Percentiles rank a stretch among this genome's conserved stretches.
phyloP scores from a whole-genome alignment of 2,329 filamentous ascomycete species.

The Sordariomycetes sp. region DNA sequence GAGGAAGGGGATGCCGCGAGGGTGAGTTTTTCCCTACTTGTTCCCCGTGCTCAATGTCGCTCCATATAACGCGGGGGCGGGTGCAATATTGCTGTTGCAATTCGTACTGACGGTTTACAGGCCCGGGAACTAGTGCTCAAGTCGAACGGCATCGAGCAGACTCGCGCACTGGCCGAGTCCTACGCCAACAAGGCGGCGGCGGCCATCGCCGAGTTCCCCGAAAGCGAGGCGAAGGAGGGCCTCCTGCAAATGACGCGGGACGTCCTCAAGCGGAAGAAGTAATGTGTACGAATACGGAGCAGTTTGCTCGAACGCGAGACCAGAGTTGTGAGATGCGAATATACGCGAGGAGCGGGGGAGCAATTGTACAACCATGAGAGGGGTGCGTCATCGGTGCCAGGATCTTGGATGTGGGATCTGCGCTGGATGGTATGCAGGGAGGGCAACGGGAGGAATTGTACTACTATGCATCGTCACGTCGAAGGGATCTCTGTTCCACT shows the following conservation, averaged over 20 bases:
- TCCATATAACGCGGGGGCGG: not conserved
- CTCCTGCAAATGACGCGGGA: conserved; percentile 90
- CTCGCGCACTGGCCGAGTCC: conserved; percentile 77
- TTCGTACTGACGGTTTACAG: conserved; percentile 31
- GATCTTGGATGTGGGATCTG: not conserved
- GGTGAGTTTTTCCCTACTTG: conserved; percentile 42
- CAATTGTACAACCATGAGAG: not conserved
- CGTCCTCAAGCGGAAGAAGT: conserved; percentile 82
- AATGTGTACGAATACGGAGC: conserved; percentile 10
- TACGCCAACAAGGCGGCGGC: conserved; percentile 81
- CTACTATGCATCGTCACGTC: not conserved
- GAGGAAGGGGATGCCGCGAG: conserved; percentile 72
- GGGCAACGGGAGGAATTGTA: not conserved
- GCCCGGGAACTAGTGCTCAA: conserved; percentile 75
- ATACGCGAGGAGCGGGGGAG: not conserved
- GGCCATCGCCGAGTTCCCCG: conserved; percentile 75
- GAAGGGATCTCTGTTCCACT: not conserved
- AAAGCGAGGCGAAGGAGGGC: conserved; percentile 89
- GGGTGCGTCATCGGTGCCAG: not conserved
- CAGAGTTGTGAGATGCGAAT: not conserved
- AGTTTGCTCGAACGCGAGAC: not conserved
- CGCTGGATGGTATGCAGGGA: not conserved
- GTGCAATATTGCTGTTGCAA: not conserved
- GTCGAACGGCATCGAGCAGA: conserved; percentile 86
- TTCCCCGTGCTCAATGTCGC: not conserved